Percentiles rank a stretch among this genome's conserved stretches.
Evolutionary conservation across 2,329 filamentous ascomycete genomes (phyloP).

Genomic region (Bipolaris bicolor): DNA sequence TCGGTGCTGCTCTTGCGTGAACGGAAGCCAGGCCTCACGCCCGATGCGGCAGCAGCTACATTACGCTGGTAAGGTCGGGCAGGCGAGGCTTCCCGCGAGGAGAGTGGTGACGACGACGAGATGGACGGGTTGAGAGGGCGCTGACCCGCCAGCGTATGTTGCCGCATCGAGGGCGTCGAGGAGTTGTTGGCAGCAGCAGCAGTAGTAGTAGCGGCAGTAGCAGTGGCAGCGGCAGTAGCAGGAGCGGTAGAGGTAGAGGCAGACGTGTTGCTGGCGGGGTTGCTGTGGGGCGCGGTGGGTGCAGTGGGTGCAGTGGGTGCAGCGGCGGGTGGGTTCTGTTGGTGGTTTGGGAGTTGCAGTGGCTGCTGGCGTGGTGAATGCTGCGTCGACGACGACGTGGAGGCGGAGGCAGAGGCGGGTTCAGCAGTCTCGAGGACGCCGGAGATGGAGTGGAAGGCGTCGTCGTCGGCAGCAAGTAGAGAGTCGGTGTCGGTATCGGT

Average conservation of each 20-base stretch:
- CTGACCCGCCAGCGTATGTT: slow-evolving; percentile 33
- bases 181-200: slow-evolving; percentile 11
- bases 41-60: slow-evolving; percentile 24
- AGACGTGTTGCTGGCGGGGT: background rate
- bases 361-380: background rate
- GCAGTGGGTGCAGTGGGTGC: slow-evolving; percentile 14
- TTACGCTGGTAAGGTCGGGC: slow-evolving; percentile 44
- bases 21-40: slow-evolving; percentile 38
- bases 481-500: slow-evolving; percentile 17
- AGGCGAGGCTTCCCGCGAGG: slow-evolving; percentile 57
- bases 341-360: slow-evolving; percentile 14
- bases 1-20: slow-evolving; percentile 56
- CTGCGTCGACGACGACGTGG: background rate
- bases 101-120: slow-evolving; percentile 51
- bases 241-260: slow-evolving; percentile 12
- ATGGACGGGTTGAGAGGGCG: slow-evolving; percentile 40
- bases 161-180: slow-evolving; percentile 26
- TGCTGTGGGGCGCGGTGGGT: slow-evolving; percentile 13
- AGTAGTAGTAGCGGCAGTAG: slow-evolving; percentile 21
- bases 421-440: slow-evolving; percentile 48
- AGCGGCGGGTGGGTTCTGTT: slow-evolving; percentile 9
- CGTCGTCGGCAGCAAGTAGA: slow-evolving; percentile 25
- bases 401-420: slow-evolving; percentile 24
- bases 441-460: slow-evolving; percentile 47
- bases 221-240: slow-evolving; percentile 14